Evolutionary conservation across 345 rosid species (phyloP), one percentile per base, ranked within the genome.

Genomic region (Excoecaria agallocha): DNA sequence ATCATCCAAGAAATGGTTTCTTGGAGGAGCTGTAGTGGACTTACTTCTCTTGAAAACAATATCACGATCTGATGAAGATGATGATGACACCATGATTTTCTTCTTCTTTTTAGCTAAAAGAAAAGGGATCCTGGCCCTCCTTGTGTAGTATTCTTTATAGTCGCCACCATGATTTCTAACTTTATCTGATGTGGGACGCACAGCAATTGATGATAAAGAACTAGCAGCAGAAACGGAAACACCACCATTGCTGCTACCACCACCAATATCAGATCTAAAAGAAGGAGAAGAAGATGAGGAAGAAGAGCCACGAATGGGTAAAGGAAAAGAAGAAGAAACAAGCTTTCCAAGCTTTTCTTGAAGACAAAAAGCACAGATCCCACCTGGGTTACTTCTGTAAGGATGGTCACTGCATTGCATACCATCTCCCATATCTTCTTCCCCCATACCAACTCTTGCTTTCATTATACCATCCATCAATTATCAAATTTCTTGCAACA

Each of bases 311-410:
- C 85, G 88, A 66, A 87, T 79, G 1, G 92, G 92, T 12, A 88
- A 69, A 16, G 98, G 92, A 81, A 88, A 89, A 56, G 94, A 88
- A 41, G 98, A 93, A 73, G 98, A 91, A 35, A 95, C 97, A 43
- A 95, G 87, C 87, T 95, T 95, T 38, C 99, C 98, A 19, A 95
- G 93, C 87, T 93, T 93, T 50, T 95, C 99, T 71, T 95, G 97
- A 52, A 95, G 98, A 76, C 99, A 95, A 79, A 93, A 89, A 64
- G 97, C 99, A 80, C 99, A 95, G 89, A 95, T 91, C 81, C 99
- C 99, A 64, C 97, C 98, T 49, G 94, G 92, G 88, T 95, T 93
- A 75, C 82, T 87, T 0, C 88, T 86, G 45, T 84, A 87, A 46
- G 93, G 96, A 80, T 93, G 98, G 58, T 90, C 86, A 77, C 85